Base-by-base conservation (phyloP, 306 rosid genomes). In the Quercus aquifolioides region DNA sequence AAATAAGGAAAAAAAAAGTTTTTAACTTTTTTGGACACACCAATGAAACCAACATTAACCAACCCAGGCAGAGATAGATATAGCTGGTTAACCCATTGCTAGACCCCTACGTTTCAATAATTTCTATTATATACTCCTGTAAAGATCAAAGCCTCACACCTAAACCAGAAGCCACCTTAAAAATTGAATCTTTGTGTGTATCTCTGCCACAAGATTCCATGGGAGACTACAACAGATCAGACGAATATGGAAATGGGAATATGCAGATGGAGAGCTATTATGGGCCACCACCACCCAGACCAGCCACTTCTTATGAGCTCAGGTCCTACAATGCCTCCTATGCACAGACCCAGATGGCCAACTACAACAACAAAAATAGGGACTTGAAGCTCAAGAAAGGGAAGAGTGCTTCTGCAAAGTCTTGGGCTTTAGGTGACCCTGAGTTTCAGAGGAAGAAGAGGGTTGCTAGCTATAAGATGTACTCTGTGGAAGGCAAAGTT, bases 391-490 rank as follows among this genome's bases (percentile, higher is more conserved):
- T 85, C 76, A 95, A 93, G 85, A 93, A 91, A 81, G 91, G 90
- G 71, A 95, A 93, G 78, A 79, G 87, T 63, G 59, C 87, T 74
- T 71, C 90, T 19, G 78, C 94, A 49, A 93, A 84, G 83, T 62
- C 92, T 65, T 86, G 82, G 88, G 82, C 73, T 68, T 59, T 91
- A 3, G 57, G 76, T 49, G 97, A 95, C 79, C 94, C 94, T 81
- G 98, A 95, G 86, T 77, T 95, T 84, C 95, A 92, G 90, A 89
- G 98, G 86, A 91, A 88, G 88, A 92, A 80, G 78, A 91, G 99
- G 84, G 94, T 95, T 76, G 96, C 97, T 9, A 83, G 90, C 80
- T 95, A 95, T 78, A 95, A 95, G 74, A 89, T 92, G 97, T 95
- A 92, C 52, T 82, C 98, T 55, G 96, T 86, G 6, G 99, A 95